Base-by-base conservation (phyloP, 768 basidiomycete genomes). In the Psilocybe sp. region DNA sequence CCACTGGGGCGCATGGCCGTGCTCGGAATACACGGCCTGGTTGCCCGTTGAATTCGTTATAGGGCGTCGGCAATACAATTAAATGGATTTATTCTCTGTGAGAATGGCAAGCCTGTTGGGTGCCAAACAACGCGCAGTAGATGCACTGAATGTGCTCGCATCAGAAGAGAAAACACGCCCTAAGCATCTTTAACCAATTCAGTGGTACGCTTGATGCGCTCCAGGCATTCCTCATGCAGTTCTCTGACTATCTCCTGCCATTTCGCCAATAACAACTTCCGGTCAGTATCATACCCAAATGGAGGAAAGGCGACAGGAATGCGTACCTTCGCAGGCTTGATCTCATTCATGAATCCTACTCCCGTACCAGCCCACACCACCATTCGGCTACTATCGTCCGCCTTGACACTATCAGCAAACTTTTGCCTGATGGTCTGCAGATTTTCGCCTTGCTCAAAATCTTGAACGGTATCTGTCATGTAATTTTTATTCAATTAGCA, bases 351-450 rank as follows among this genome's bases (percentile, higher is more conserved):
- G 43, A 81, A 68, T 11, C 77, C 82, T 20, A 87, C 78, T 13
- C 84, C 80, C 36, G 78, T 74, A 38, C 87, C 88, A 12, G 85
- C 79, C 88, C 88, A 90, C 11, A 82, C 75, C 2, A 85, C 65
- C 51, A 81, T 73, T 38, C 81, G 70, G 48, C 73, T 69, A 9
- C 69, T 61, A 54, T 89, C 79, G 37, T 67, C 70, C 18, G 64
- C 65, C 53, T 66, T 68, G 7, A 67, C 62, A 5, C 74, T 84
- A 47, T 76, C 71, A n/a, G 59, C 60, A 52, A 76, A 81, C 54
- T 71, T 77, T 33, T 61, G 60, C 55, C 69, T 70, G 31, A 83
- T 62, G 23, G 62, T 65, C 16, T 71, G 64, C 15, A 81, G 58
- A 42, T 73, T 63, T 12, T 74, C 66, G 1, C 81, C 81, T 8